phyloP scores from a whole-genome alignment of 2,329 filamentous ascomycete species.

The Trichoderma aggressivum region DNA sequence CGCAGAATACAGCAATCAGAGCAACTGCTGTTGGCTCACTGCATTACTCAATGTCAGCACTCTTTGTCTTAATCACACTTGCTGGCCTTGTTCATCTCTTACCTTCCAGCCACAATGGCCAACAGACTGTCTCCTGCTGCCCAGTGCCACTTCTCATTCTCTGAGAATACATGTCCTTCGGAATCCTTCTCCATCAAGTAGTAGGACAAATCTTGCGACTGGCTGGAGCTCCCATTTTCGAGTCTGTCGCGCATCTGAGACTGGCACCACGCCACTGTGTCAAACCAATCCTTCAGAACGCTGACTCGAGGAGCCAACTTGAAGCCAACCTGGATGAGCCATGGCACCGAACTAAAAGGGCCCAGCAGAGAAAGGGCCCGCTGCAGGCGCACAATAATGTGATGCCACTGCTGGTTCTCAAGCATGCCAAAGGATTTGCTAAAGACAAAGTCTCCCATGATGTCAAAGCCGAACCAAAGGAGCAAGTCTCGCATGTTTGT shows the following conservation, averaged over 20 bases:
- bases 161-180: neutral
- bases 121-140: neutral
- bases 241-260: neutral
- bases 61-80: neutral
- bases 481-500: neutral
- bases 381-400: neutral
- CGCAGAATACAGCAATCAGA: neutral
- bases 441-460: neutral
- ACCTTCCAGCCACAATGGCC: neutral
- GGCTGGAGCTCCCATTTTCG: neutral
- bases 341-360: neutral
- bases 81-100: neutral
- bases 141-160: neutral
- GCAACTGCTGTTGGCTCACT: neutral
- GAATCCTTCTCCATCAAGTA: constrained; percentile 17
- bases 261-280: neutral
- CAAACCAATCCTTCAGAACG: neutral
- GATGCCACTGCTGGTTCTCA: neutral
- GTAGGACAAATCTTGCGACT: constrained; percentile 8
- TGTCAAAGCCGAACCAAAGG: neutral
- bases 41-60: neutral
- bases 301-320: neutral
- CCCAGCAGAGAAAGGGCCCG: neutral
- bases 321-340: neutral
- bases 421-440: neutral